A percentile compares a stretch with the other conserved stretches of the same genome.
phyloP scores from a whole-genome alignment of 2,329 filamentous ascomycete genomes.

The Periconia sp. region DNA sequence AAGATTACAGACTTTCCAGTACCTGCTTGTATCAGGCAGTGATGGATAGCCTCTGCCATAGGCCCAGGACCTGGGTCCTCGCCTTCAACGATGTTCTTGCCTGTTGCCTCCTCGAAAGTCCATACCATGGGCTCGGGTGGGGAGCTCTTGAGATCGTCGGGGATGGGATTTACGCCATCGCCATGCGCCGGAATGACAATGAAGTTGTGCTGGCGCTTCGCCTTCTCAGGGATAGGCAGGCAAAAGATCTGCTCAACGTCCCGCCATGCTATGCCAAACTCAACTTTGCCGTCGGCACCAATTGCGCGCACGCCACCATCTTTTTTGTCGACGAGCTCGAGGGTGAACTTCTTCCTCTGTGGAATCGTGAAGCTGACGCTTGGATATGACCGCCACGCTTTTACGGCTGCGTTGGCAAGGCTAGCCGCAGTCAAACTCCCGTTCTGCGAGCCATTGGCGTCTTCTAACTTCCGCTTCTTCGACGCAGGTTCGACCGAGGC shows the following conservation, averaged over 20 bases:
- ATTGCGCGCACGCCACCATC: slow-evolving; percentile 55
- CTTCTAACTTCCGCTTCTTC: slow-evolving; percentile 49
- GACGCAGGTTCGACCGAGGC: slow-evolving; percentile 32
- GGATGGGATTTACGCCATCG: slow-evolving; percentile 54
- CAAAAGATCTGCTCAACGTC: slow-evolving; percentile 65
- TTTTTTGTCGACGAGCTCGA: slow-evolving; percentile 59
- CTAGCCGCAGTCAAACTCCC: slow-evolving; percentile 17
- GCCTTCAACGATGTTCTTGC: slow-evolving; percentile 50
- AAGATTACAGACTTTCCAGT: slow-evolving; percentile 57
- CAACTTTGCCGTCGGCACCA: slow-evolving; percentile 59
- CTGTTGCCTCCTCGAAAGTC: slow-evolving; percentile 62
- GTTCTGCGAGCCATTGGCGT: slow-evolving; percentile 27
- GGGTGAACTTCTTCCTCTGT: slow-evolving; percentile 67
- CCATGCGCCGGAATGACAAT: slow-evolving; percentile 62
- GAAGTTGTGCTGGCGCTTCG: slow-evolving; percentile 68
- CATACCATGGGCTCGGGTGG: slow-evolving; percentile 64
- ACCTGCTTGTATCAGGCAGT: slow-evolving; percentile 50
- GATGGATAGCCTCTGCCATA: slow-evolving; percentile 54
- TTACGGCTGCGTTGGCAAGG: slow-evolving; percentile 27
- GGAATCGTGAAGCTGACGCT: slow-evolving; percentile 68
- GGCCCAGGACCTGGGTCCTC: slow-evolving; percentile 48
- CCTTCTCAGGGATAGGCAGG: slow-evolving; percentile 68
- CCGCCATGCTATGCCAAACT: slow-evolving; percentile 59
- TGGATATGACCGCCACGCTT: slow-evolving; percentile 38
- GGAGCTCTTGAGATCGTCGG: slow-evolving; percentile 46